Percentiles rank a stretch among this genome's conserved stretches.
Evolutionary conservation across 306 rosid genomes (phyloP).

Genomic region (Lathyrus tuberosus): DNA sequence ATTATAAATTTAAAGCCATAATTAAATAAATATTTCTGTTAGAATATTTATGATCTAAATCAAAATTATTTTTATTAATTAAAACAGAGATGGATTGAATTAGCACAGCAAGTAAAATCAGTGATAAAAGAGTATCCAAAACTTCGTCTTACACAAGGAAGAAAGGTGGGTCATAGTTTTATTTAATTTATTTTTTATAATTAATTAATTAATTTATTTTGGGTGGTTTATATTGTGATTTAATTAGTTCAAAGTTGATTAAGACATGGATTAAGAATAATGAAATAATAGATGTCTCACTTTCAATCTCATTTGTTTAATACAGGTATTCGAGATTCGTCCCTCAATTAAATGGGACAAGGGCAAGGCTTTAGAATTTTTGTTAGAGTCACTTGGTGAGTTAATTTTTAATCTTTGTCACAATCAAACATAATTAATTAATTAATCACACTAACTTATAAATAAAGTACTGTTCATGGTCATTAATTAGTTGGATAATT

Average conservation of each 20-base stretch:
- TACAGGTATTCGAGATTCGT: constrained; percentile 91
- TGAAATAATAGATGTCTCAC: constrained; percentile 42
- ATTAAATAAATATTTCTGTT: not conserved
- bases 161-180: constrained; percentile 68
- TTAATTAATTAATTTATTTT: constrained; percentile 4
- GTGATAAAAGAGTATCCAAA: constrained; percentile 81
- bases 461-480: constrained; percentile 9
- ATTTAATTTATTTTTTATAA: constrained; percentile 17
- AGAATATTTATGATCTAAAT: constrained; percentile 10
- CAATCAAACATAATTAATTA: not conserved
- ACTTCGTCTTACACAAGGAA: constrained; percentile 84
- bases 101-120: constrained; percentile 77
- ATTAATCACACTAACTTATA: not conserved
- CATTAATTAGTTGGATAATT: constrained; percentile 33
- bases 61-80: constrained; percentile 1
- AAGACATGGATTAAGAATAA: constrained; percentile 27
- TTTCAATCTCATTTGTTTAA: constrained; percentile 43
- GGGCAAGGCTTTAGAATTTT: constrained; percentile 90
- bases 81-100: constrained; percentile 81
- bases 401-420: constrained; percentile 31
- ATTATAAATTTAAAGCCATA: not conserved
- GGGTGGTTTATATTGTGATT: constrained; percentile 18
- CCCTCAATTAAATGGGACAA: constrained; percentile 99
- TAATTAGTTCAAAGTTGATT: constrained; percentile 23
- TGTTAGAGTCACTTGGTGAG: constrained; percentile 93